Evolutionary conservation across 2,329 filamentous ascomycete genomes (phyloP), one percentile per base, ranked within the genome.

Genomic region (Clonostachys rhizophaga): DNA sequence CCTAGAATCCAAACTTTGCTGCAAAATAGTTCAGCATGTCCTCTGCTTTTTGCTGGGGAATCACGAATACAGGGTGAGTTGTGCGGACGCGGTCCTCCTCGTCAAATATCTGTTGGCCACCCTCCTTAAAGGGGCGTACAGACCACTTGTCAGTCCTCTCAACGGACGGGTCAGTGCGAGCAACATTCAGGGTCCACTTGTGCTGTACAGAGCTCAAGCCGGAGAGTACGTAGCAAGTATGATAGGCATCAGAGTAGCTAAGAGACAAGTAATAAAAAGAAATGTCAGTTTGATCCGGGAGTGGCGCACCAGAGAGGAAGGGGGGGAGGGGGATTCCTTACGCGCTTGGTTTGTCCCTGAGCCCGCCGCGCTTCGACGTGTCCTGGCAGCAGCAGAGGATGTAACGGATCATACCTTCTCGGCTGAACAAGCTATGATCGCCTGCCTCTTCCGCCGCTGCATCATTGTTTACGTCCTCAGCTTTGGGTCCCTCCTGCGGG

Each of bases 271-370:
- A 45, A 44, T 14, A 7, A 40, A 16, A 10, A 40, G 11, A 45
- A 30, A 20, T 12, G 24, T 36, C 16, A 47, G 37, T 16, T 30
- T 36, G 17, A 5, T 14, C 33, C 16, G 18, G 18, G 7, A 40
- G 34, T 18, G 34, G n/a, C 20, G 35, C 13, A 44, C 13, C 7
- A n/a, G 17, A 44, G 20, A 9, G 20, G n/a, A n/a, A 33, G 20
- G 12, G 17, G n/a, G 7, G 24, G 24, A 10, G 24, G 24, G 24
- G 24, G 24, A 30, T 39, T 46, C 76, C 86, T 70, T 75, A 91
- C 84, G 91, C 91, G 65, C 87, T 86, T 13, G 94, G 94, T 70
- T 99, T 99, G 68, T 99, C 94, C 60, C 91, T 80, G 65, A 99
- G 73, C 1, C 94, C 94, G 46, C 92, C 92, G 50, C 81, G 77